Percentiles rank a stretch among this genome's conserved stretches.
Conservation (phyloP, 2,329 filamentous ascomycete species). For the Venturia effusa region DNA sequence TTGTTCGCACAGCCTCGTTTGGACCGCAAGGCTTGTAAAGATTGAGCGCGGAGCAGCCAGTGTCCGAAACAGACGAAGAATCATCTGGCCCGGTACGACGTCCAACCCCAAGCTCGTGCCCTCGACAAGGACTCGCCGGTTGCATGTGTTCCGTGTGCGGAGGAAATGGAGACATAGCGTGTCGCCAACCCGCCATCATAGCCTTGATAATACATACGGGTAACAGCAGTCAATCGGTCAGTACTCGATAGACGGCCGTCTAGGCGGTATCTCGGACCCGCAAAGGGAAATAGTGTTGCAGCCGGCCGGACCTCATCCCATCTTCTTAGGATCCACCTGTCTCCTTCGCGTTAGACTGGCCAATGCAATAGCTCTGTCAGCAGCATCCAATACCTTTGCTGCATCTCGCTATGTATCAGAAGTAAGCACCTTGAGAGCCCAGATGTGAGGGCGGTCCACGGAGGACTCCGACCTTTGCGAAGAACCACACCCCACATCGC, state of each 20-base stretch:
- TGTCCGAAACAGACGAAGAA: background rate
- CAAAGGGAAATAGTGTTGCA: background rate
- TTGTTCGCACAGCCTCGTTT: too few relatives aligned
- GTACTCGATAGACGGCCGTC: too few relatives aligned
- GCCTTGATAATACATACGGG: too few relatives aligned
- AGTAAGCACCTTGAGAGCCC: background rate
- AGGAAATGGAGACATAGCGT: too few relatives aligned
- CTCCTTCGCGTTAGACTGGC: background rate
- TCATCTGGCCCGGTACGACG: background rate
- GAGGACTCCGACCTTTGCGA: background rate
- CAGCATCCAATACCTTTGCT: background rate
- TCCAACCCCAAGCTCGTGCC: background rate
- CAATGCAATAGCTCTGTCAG: background rate
- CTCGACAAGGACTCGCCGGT: background rate
- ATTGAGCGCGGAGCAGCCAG: background rate
- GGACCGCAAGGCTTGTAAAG: too few relatives aligned
- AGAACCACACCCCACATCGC: background rate
- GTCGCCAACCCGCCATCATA: too few relatives aligned
- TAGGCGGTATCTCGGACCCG: background rate
- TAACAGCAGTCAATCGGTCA: too few relatives aligned
- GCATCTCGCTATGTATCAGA: constrained; percentile 1
- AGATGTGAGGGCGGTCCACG: background rate
- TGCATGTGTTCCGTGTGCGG: background rate
- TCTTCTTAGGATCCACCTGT: background rate
- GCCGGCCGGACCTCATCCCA: background rate